Base-by-base conservation (phyloP, 345 rosid species). In the Turnera subulata region DNA sequence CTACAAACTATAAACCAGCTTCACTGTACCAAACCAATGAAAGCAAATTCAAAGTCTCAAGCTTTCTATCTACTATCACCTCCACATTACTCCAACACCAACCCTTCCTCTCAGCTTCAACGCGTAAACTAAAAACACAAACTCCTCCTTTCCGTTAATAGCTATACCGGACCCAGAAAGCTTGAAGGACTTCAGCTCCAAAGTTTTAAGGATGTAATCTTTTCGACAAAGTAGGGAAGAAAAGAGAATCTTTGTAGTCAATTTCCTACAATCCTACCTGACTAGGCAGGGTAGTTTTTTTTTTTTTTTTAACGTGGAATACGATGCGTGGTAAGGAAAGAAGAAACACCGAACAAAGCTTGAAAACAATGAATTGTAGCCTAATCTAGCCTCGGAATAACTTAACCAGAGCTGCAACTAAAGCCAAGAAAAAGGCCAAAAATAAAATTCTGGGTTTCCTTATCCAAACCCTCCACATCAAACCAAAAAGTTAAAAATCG, bases 1-100 rank as follows among this genome's bases (percentile, higher is more conserved):
- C 42, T 39, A 61, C 56, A 49, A 40, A 23, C 53, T n/a, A n/a
- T n/a, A n/a, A n/a, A 29, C 44, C 18, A 37, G n/a, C 58, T 49
- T 35, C 15, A 32, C 33, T 59, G 48, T 65, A 67, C 42, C 61
- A 65, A 61, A 46, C 67, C 65, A 61, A 60, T 66, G 58, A 19
- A 54, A 51, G 26, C 65, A 55, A 65, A 46, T 46, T 51, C 29
- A 65, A 46, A 55, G 42, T 12, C 18, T 54, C 69, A 23, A 71
- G 45, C 69, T 55, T 57, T 29, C 8, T 29, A 29, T 29, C 35
- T 46, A 70, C 21, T 35, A 5, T 54, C 35, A 60, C 61, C 39
- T 21, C n/a, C 51, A 47, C 54, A 47, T 11, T 39, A 18, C 1
- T 23, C 46, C 53, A 23, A 15, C 21, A 24, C 26, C 15, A 22